Conservation (phyloP, 169 alveolate species). For the Perkinsus chesapeaki region DNA sequence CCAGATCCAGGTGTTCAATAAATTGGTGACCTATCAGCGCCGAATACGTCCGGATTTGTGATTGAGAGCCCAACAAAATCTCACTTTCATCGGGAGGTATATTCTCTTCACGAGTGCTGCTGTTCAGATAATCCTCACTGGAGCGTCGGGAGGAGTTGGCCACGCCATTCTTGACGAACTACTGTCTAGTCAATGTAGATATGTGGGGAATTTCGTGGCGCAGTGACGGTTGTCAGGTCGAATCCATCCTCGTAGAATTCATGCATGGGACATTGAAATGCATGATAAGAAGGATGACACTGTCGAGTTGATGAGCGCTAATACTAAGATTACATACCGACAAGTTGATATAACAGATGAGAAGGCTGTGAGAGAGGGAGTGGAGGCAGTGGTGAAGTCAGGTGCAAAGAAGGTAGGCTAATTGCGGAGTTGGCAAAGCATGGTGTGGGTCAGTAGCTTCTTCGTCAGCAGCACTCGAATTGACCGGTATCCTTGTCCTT, state of each 20-base stretch:
- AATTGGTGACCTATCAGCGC: too few species aligned
- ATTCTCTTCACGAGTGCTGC: too few species aligned
- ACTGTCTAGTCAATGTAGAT: not conserved
- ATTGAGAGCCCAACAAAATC: too few species aligned
- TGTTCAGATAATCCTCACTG: not conserved
- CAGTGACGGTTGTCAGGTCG: not conserved
- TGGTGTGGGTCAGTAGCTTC: too few species aligned
- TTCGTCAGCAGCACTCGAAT: too few species aligned
- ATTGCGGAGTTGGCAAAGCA: not conserved
- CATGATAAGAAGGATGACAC: not conserved
- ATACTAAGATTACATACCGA: not conserved
- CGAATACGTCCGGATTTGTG: too few species aligned
- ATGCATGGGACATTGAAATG: not conserved
- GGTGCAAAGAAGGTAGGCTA: not conserved
- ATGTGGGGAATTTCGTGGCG: not conserved
- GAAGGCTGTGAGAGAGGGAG: not conserved
- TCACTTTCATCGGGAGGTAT: too few species aligned
- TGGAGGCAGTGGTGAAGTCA: not conserved
- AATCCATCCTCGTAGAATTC: not conserved
- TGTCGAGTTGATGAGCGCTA: not conserved
- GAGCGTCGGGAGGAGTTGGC: not conserved
- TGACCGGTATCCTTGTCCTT: too few species aligned
- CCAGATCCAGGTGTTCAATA: too few species aligned
- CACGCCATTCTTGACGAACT: not conserved
- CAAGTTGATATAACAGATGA: not conserved